Percentiles rank a stretch among this genome's conserved stretches.
Conservation (phyloP, 768 basidiomycete species). For the Crassisporium funariophilum region DNA sequence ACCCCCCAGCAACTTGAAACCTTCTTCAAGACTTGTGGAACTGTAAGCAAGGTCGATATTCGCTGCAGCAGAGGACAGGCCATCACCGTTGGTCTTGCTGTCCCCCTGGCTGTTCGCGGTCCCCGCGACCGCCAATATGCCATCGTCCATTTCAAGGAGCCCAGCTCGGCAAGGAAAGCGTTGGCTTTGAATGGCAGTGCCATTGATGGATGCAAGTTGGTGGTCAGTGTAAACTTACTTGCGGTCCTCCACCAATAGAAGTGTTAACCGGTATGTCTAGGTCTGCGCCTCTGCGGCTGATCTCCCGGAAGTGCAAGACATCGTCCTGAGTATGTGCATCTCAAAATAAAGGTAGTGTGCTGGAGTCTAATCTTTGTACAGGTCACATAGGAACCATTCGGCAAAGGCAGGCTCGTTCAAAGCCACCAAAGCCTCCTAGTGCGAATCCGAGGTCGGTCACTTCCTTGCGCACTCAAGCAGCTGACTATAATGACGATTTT, state of each 20-base stretch:
- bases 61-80: slow-evolving; percentile 47
- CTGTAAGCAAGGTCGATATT: slow-evolving; percentile 23
- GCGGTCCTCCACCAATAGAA: background rate
- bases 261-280: slow-evolving; percentile 21
- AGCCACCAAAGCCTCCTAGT: background rate
- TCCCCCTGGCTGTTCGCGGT: slow-evolving; percentile 22
- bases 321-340: slow-evolving; percentile 26
- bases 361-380: background rate
- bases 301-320: slow-evolving; percentile 42
- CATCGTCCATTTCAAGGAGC: slow-evolving; percentile 44
- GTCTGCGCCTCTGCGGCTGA: slow-evolving; percentile 37
- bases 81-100: slow-evolving; percentile 26
- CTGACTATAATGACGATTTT: background rate
- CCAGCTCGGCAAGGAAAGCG: slow-evolving; percentile 41
- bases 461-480: background rate
- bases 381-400: background rate
- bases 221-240: slow-evolving; percentile 35
- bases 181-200: slow-evolving; percentile 37
- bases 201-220: slow-evolving; percentile 40
- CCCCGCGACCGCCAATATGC: slow-evolving; percentile 51
- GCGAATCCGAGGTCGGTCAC: background rate
- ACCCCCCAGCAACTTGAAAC: slow-evolving; percentile 32
- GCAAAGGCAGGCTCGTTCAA: background rate
- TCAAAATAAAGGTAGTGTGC: background rate
- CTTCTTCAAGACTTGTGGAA: slow-evolving; percentile 40